These are phyloP conservation scores for Fusarium liriodendri DNA, from an alignment of 2,329 filamentous ascomycete genomes.

Conservation along the genomic window DNA sequence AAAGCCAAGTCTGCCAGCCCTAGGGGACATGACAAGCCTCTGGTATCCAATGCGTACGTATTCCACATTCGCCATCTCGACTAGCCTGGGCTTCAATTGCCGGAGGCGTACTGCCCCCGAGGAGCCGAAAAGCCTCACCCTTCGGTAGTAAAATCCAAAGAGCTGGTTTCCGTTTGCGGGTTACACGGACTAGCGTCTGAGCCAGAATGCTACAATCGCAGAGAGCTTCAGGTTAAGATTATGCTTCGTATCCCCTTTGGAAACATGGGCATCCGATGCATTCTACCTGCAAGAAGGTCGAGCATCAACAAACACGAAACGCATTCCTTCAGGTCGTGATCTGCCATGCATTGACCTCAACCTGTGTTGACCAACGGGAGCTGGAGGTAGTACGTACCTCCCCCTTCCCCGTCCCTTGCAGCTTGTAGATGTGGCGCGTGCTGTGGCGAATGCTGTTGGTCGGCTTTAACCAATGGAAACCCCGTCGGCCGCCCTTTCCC, in stretches of 20 bases:
- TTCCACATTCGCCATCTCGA: not conserved
- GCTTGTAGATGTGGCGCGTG: conserved; percentile 23
- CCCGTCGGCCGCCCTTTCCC: conserved; percentile 6
- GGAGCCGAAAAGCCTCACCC: conserved; percentile 8
- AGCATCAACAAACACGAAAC: conserved; percentile 36
- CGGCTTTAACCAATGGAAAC: conserved; percentile 16
- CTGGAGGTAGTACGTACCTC: conserved; percentile 14
- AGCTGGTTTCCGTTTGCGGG: conserved; percentile 32
- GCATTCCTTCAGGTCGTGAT: conserved; percentile 27
- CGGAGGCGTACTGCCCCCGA: conserved; percentile 15
- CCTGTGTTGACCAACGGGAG: not conserved
- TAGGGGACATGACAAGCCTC: not conserved
- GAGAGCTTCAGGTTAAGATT: conserved; percentile 1
- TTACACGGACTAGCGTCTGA: not conserved
- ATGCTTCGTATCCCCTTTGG: conserved; percentile 19
- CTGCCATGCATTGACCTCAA: conserved; percentile 16
- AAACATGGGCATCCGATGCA: conserved; percentile 2
- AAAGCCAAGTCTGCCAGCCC: conserved; percentile 17
- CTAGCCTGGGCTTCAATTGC: conserved; percentile 6
- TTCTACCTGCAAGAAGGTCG: not conserved
- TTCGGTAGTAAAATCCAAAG: conserved; percentile 1
- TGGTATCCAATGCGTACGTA: conserved; percentile 3
- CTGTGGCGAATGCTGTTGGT: conserved; percentile 15
- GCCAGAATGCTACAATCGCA: conserved; percentile 8
- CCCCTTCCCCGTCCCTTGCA: conserved; percentile 9